phyloP scores from a whole-genome alignment of 495 filamentous ascomycete genomes.

The Ascodesmis nigricans region DNA sequence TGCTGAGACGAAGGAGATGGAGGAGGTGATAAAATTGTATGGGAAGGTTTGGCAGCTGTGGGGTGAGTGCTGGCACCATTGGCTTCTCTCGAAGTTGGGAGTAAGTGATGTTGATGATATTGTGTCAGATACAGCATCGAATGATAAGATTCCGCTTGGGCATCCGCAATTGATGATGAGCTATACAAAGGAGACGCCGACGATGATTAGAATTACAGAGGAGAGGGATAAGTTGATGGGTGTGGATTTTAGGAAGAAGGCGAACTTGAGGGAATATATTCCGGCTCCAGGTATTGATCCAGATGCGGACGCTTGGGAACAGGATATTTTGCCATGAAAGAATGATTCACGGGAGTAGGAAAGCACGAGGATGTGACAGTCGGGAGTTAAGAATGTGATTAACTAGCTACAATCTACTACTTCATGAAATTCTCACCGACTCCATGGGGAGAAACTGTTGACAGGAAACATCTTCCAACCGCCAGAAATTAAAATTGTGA shows the following conservation, averaged over 20 bases:
- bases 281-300: constrained; percentile 35
- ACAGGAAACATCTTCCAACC: too few species aligned
- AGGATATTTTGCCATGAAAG: too few species aligned
- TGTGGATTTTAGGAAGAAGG: constrained; percentile 37
- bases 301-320: constrained; percentile 17
- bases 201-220: constrained; percentile 35
- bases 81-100: background rate
- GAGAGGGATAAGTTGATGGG: constrained; percentile 48
- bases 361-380: too few species aligned
- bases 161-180: constrained; percentile 59
- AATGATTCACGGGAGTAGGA: too few species aligned
- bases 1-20: constrained; percentile 64
- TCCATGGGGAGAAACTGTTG: too few species aligned
- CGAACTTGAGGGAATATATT: constrained; percentile 38
- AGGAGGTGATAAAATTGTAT: constrained; percentile 45
- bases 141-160: constrained; percentile 52
- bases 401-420: too few species aligned
- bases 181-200: constrained; percentile 34
- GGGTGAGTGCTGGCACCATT: constrained; percentile 25
- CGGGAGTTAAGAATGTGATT: too few species aligned
- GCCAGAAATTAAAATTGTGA: too few species aligned
- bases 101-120: background rate
- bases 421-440: too few species aligned
- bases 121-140: constrained; percentile 46
- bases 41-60: constrained; percentile 85